These are phyloP conservation scores for Amauroascus niger DNA, from an alignment of 2,329 filamentous ascomycete genomes.

Conservation along the genomic window DNA sequence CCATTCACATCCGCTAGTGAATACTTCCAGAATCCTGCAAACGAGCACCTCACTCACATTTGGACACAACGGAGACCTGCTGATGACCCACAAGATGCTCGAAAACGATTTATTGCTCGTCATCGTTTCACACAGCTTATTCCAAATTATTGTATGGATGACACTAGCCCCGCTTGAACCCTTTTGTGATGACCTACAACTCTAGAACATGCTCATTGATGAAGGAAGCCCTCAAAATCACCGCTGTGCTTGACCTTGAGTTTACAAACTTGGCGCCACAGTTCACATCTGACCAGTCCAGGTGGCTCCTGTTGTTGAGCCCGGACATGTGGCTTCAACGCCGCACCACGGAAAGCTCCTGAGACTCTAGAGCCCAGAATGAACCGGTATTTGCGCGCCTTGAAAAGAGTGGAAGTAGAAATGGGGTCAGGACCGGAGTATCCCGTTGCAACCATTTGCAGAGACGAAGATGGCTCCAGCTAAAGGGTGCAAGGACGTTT, in stretches of 20 bases:
- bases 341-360: conserved; percentile 10
- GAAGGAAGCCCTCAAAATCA: conserved; percentile 28
- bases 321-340: conserved; percentile 19
- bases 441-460: not conserved
- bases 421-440: not conserved
- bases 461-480: not conserved
- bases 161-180: conserved; percentile 27
- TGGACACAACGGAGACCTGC: conserved; percentile 33
- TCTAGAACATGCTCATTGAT: conserved; percentile 35
- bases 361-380: conserved; percentile 14
- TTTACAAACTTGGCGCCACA: conserved; percentile 38
- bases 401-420: conserved; percentile 15
- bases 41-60: conserved; percentile 37
- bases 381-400: conserved; percentile 16
- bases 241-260: conserved; percentile 36
- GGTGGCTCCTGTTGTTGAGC: conserved; percentile 32
- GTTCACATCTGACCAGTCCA: conserved; percentile 33
- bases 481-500: not conserved
- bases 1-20: conserved; percentile 29
- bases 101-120: conserved; percentile 18
- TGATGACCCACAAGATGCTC: conserved; percentile 20
- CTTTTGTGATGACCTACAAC: conserved; percentile 35
- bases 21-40: conserved; percentile 34
- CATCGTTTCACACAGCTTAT: conserved; percentile 17
- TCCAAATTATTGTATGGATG: conserved; percentile 16